Evolutionary conservation across 257 asterid species (phyloP), one percentile per base, ranked within the genome.

Genomic region (Pogostemon cablin): DNA sequence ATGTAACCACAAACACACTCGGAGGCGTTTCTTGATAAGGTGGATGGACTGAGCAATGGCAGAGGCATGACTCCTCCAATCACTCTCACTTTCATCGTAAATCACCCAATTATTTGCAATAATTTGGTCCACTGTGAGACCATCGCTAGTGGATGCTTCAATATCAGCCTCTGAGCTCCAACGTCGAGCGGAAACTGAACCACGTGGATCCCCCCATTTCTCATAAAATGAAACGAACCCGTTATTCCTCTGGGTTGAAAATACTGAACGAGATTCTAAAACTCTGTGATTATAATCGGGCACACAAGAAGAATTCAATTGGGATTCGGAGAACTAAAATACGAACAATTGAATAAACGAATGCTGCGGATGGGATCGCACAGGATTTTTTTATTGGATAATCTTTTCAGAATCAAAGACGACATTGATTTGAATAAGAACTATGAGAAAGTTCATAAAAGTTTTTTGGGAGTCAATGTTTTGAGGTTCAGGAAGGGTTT

Each of bases 61-160:
- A 78, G 98, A 84, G 39, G 98, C 93, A 48, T 95, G 97, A 71
- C 97, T 89, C 80, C 76, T 88, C 96, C 97, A 95, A 80, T 91
- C 97, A 67, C 82, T 87, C 86, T 86, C 93, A 48, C 69, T 71
- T 82, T 91, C 93, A 73, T 86, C 95, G 62, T 79, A 72, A 48
- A 91, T 81, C 32, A 73, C 65, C 98, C 99, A 95, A 75, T 82
- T 90, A 48, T 87, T 85, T n/a, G 92, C 84, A 39, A 88, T 68
- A 9, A 91, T 91, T 5, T 86, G 83, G 59, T 89, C 99, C 69
- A 91, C 92, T 1, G 97, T 89, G 40, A 91, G 85, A 73, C 98
- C 98, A 75, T 91, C 98, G 10, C 84, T 72, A 73, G 85, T 88
- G 57, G 96, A 81, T 7, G 90, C 79, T 79, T 88, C 91, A 68